A percentile compares a stretch with the other conserved stretches of the same genome.
phyloP scores from a whole-genome alignment of 805 yeast genomes.

The Metschnikowia aberdeeniae region DNA sequence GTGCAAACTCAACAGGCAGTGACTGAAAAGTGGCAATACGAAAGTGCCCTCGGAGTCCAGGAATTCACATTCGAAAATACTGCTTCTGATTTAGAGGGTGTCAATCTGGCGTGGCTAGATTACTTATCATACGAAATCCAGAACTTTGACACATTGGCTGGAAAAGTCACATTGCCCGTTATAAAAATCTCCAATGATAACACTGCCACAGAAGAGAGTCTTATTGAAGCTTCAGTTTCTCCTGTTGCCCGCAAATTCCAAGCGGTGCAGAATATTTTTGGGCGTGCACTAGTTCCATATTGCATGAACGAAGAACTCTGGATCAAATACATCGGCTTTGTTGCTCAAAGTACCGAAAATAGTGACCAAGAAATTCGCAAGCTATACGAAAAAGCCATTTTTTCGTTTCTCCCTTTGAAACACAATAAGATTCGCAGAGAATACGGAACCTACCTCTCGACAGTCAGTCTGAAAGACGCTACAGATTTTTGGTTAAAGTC shows the following conservation, averaged over 20 bases:
- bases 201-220: background rate
- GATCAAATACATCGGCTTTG: slow-evolving; percentile 61
- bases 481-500: slow-evolving; percentile 27
- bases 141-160: background rate
- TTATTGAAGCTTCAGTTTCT: background rate
- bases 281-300: slow-evolving; percentile 68
- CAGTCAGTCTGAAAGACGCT: slow-evolving; percentile 19
- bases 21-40: slow-evolving; percentile 65
- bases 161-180: background rate
- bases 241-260: slow-evolving; percentile 11
- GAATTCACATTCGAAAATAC: slow-evolving; percentile 42
- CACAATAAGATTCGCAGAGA: slow-evolving; percentile 22
- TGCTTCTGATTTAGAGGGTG: slow-evolving; percentile 38
- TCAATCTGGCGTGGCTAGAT: slow-evolving; percentile 49
- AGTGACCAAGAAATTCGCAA: slow-evolving; percentile 23
- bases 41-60: slow-evolving; percentile 55
- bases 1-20: slow-evolving; percentile 49
- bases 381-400: slow-evolving; percentile 51
- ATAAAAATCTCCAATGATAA: background rate
- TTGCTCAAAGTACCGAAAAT: slow-evolving; percentile 23
- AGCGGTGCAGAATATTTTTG: slow-evolving; percentile 51
- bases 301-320: slow-evolving; percentile 60
- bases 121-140: slow-evolving; percentile 57
- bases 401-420: slow-evolving; percentile 34
- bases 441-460: slow-evolving; percentile 24